A percentile compares a stretch with the other conserved stretches of the same genome.
Evolutionary conservation across 345 rosid species (phyloP).

Genomic region (Citrus medica): DNA sequence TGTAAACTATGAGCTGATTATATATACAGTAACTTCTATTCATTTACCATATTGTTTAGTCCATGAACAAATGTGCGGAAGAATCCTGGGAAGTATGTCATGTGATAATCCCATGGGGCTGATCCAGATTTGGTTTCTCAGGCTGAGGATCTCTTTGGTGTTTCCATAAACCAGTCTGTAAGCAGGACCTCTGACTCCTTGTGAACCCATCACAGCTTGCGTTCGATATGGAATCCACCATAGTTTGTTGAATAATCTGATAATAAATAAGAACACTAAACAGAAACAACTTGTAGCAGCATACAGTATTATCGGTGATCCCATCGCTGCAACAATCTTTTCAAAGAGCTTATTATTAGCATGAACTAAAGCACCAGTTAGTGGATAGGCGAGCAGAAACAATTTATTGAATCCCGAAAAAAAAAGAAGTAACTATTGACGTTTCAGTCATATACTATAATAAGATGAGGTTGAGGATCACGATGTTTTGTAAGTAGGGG

Average conservation of each 20-base stretch:
- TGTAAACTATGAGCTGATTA: too few species aligned
- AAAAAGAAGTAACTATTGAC: too few species aligned
- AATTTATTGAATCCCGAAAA: too few species aligned
- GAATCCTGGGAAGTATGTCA: conserved; percentile 18
- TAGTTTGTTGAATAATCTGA: conserved; percentile 15
- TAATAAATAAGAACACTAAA: conserved; percentile 4
- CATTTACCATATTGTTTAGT: conserved; percentile 15
- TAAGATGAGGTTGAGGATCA: too few species aligned
- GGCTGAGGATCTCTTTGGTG: conserved; percentile 22
- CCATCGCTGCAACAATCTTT: conserved; percentile 1
- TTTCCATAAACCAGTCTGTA: conserved; percentile 39
- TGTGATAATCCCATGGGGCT: conserved; percentile 27
- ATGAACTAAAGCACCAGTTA: too few species aligned
- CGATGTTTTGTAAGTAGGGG: too few species aligned
- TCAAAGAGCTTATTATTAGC: too few species aligned
- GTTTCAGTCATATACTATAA: too few species aligned
- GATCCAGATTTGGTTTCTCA: conserved; percentile 13
- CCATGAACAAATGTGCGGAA: conserved; percentile 33
- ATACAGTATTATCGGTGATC: not conserved
- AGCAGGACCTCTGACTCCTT: conserved; percentile 37
- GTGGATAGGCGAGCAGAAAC: too few species aligned
- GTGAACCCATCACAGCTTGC: conserved; percentile 19
- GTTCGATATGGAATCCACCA: conserved; percentile 31
- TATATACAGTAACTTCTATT: not conserved
- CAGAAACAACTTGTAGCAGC: conserved; percentile 10